A percentile compares a stretch with the other conserved stretches of the same genome.
These are phyloP conservation scores for Jaenimonas drosophilae DNA, from an alignment of 208 protist genomes.

Conservation along the genomic window DNA sequence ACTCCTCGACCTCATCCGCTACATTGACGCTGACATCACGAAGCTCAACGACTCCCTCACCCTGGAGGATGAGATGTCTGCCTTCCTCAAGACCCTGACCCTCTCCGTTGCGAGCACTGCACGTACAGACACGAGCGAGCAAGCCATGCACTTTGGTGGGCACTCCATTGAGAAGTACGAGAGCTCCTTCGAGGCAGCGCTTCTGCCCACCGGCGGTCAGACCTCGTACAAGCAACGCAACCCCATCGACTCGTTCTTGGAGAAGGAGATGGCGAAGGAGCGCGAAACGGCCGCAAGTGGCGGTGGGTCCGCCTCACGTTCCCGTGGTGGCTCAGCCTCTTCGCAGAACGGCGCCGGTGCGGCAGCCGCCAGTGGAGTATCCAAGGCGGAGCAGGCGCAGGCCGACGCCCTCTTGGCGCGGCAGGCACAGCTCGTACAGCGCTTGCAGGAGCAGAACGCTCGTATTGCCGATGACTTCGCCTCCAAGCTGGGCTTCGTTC, in stretches of 20 bases:
- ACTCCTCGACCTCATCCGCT: slow-evolving; percentile 30
- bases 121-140: slow-evolving; percentile 23
- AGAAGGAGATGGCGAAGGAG: too few species aligned
- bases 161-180: slow-evolving; percentile 14
- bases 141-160: slow-evolving; percentile 3
- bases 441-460: slow-evolving; percentile 62
- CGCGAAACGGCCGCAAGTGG: too few species aligned
- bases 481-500: slow-evolving; percentile 76
- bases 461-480: slow-evolving; percentile 79
- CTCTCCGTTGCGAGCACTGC: slow-evolving; percentile 70
- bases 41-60: slow-evolving; percentile 46
- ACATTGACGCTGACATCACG: slow-evolving; percentile 40
- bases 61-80: slow-evolving; percentile 78
- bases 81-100: slow-evolving; percentile 80
- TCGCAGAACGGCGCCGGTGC: not conserved
- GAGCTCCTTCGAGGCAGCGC: slow-evolving; percentile 32
- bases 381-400: slow-evolving; percentile 16
- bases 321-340: not conserved
- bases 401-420: slow-evolving; percentile 34
- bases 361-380: slow-evolving; percentile 1
- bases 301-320: not conserved
- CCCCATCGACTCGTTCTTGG: slow-evolving; percentile 1
- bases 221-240: slow-evolving; percentile 1
- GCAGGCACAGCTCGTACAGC: slow-evolving; percentile 41
- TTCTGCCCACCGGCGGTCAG: slow-evolving; percentile 44